A percentile compares a stretch with the other conserved stretches of the same genome.
These are phyloP conservation scores for Wallacemonas sp. DNA, from an alignment of 208 protist genomes.

Conservation along the genomic window DNA sequence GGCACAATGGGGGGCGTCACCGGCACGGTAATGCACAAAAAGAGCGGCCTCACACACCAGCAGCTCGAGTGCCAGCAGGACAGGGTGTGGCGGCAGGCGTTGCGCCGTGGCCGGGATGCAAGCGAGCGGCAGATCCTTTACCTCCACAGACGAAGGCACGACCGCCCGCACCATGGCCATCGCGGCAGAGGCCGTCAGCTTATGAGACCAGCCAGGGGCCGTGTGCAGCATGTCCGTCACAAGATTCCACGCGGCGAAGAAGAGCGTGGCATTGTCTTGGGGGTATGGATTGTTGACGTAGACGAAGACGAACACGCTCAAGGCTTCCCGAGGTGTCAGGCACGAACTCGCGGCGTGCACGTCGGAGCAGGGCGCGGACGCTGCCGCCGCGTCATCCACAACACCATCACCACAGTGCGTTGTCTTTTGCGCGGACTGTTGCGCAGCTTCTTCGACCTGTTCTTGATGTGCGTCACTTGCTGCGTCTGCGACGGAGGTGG, in stretches of 20 bases:
- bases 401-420: too few relatives aligned
- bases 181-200: not conserved
- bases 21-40: constrained; percentile 19
- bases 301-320: constrained; percentile 4
- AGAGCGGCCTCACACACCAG: constrained; percentile 24
- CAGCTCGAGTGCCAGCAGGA: constrained; percentile 23
- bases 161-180: constrained; percentile 18
- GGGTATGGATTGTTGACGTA: not conserved
- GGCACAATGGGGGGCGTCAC: not conserved
- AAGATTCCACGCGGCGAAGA: constrained; percentile 37
- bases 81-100: constrained; percentile 1
- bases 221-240: constrained; percentile 19
- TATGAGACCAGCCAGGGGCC: not conserved
- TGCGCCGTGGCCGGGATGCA: not conserved
- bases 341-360: not conserved
- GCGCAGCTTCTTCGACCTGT: too few relatives aligned
- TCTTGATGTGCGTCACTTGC: too few relatives aligned
- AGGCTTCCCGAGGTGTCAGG: not conserved
- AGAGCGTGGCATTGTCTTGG: constrained; percentile 13
- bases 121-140: not conserved
- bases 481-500: too few relatives aligned
- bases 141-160: not conserved
- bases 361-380: too few relatives aligned
- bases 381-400: too few relatives aligned
- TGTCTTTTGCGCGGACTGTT: too few relatives aligned